Evolutionary conservation across 352 stramenopile species (phyloP).

Genomic region (Globisporangium middletonii): DNA sequence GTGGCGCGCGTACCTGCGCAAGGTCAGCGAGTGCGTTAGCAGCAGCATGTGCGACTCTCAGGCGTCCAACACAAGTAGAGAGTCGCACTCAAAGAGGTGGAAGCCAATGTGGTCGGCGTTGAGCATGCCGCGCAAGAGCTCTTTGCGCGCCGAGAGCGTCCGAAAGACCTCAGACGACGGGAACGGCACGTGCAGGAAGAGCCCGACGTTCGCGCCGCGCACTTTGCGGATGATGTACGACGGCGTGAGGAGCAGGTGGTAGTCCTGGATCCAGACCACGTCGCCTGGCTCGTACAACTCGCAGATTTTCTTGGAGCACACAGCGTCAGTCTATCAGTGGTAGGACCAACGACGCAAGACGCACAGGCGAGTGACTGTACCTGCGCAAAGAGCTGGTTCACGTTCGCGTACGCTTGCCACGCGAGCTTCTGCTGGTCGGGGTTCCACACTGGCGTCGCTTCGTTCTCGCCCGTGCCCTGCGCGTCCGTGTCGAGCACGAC

Average conservation of each 20-base stretch:
- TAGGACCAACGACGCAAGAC: too few relatives aligned
- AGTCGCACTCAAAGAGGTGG: conserved; percentile 89
- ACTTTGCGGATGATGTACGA: conserved; percentile 91
- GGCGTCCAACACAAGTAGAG: not conserved
- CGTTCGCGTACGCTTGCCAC: conserved; percentile 93
- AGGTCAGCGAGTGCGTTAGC: too few relatives aligned
- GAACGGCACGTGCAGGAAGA: conserved; percentile 99
- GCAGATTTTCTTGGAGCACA: conserved; percentile 40
- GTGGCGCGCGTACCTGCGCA: conserved; percentile 58
- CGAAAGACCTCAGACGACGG: conserved; percentile 97
- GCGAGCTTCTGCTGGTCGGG: conserved; percentile 54
- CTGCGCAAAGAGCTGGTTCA: conserved; percentile 92
- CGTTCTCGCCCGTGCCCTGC: conserved; percentile 5
- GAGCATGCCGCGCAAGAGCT: conserved; percentile 87
- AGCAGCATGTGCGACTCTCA: too few relatives aligned
- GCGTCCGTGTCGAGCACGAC: conserved; percentile 39
- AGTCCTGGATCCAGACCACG: conserved; percentile 97
- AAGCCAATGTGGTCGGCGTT: conserved; percentile 92
- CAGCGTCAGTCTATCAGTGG: not conserved
- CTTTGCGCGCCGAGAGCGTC: conserved; percentile 91
- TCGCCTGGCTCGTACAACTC: conserved; percentile 77
- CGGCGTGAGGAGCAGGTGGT: conserved; percentile 96
- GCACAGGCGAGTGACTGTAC: conserved; percentile 22
- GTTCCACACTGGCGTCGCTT: conserved; percentile 47
- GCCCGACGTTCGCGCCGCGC: conserved; percentile 89